Evolutionary conservation across 139 green algal species (phyloP), one percentile per base, ranked within the genome.

Genomic region (Chloropicon primus): DNA sequence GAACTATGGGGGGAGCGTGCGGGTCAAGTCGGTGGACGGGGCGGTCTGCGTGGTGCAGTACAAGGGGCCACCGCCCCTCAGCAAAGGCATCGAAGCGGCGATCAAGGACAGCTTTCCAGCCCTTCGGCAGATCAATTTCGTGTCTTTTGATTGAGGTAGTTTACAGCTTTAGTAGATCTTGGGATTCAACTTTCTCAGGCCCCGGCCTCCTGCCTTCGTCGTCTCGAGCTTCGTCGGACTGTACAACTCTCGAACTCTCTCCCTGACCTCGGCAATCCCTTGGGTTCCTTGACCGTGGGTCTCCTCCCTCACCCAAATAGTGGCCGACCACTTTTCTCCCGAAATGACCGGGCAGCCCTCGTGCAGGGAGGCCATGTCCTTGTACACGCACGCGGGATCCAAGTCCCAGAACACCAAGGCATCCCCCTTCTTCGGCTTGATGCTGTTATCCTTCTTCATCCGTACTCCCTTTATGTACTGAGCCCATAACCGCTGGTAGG

Each of bases 301-400:
- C n/a, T n/a, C n/a, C n/a, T n/a, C n/a, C 41, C 41, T 62, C 10
- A 96, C 93, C 90, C 92, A 96, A 75, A 93, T 94, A 27, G 92
- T 96, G 23, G 90, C 86, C 1, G 87, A 92, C 87, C 88, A 95
- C 82, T 95, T 95, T 73, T 89, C 79, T 1, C 91, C 90, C 22
- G 80, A 74, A 1, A 91, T 74, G 22, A 94, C 87, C 0, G 91
- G 91, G 84, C 91, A 96, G 71, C 89, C 86, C 21, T 86, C 85
- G 85, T 92, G 88, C 77, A 26, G 26, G 41, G 22, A 27, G 21
- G 5, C 41, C 5, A n/a, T 17, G 41, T 53, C 21, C n/a, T 72
- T 54, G 75, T 88, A 82, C 21, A 27, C 17, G 10, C 10, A 5
- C 10, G 41, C 41, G 5, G 41, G 41, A 17, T 62, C 41, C 10